Conservation (phyloP, 768 basidiomycete species). For the Termitomyces sp. region DNA sequence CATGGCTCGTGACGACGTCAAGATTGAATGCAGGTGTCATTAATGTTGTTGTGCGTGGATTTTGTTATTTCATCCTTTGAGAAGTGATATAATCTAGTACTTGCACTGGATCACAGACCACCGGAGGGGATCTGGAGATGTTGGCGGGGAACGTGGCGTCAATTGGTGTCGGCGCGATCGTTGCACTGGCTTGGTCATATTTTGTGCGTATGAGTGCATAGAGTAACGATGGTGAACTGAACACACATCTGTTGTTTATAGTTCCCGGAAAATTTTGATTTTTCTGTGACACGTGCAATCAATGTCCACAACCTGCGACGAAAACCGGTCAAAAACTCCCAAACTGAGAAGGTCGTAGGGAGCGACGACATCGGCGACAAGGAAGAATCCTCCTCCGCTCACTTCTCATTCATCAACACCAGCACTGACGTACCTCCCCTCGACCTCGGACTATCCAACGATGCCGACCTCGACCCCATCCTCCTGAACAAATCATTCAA, state of each 20-base stretch:
- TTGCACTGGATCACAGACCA: conserved; percentile 27
- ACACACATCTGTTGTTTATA: conserved; percentile 29
- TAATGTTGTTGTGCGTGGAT: conserved; percentile 53
- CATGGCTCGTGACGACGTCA: conserved; percentile 83
- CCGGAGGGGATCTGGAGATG: conserved; percentile 61
- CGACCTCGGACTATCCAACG: conserved; percentile 23
- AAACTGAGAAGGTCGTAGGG: neutral
- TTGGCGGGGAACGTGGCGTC: conserved; percentile 84
- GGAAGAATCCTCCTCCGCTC: neutral
- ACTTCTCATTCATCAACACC: neutral
- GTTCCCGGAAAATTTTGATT: conserved; percentile 65
- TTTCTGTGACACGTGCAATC: conserved; percentile 72
- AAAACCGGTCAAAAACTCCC: neutral
- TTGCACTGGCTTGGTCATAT: conserved; percentile 59
- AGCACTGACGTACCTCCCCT: neutral
- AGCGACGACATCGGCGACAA: neutral
- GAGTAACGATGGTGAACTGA: conserved; percentile 28
- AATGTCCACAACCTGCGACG: conserved; percentile 29
- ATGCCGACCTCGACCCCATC: conserved; percentile 59
- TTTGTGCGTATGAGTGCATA: conserved; percentile 40
- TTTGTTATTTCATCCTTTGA: neutral
- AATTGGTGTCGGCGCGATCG: conserved; percentile 74
- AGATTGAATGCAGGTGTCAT: conserved; percentile 64
- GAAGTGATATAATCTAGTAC: too few species aligned
- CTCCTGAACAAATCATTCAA: conserved; percentile 68